Evolutionary conservation across 176 grass and related monocot genomes (phyloP).

Genomic region (Coix lacrymajobi): DNA sequence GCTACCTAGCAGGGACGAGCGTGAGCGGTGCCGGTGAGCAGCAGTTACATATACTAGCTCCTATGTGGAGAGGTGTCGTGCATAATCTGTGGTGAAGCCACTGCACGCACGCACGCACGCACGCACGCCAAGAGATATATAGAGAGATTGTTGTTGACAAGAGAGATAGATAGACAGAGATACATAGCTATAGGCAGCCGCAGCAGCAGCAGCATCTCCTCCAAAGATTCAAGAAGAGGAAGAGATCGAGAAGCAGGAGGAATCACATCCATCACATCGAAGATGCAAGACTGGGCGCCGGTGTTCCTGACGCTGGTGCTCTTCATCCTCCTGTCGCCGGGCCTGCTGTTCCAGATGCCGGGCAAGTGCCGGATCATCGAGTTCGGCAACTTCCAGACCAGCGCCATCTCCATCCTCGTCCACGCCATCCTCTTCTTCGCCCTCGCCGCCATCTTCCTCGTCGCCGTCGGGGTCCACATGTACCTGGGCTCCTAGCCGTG

Average conservation of each 20-base stretch:
- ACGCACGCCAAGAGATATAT: neutral
- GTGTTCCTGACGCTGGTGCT: conserved; percentile 58
- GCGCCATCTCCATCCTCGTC: conserved; percentile 52
- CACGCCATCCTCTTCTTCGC: conserved; percentile 54
- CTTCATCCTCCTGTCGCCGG: conserved; percentile 65
- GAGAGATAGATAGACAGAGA: too few relatives aligned
- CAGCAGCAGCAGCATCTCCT: neutral
- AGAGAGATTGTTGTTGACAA: neutral
- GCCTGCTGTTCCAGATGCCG: conserved; percentile 61
- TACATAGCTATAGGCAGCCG: neutral
- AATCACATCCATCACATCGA: neutral
- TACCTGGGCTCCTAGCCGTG: conserved; percentile 24
- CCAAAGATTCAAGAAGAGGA: neutral
- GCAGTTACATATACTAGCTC: neutral
- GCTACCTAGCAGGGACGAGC: neutral
- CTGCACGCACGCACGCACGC: too few relatives aligned
- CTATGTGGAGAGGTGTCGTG: neutral
- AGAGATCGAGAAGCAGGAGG: neutral
- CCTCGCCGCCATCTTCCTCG: conserved; percentile 41
- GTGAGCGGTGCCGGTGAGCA: neutral
- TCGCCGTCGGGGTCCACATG: conserved; percentile 49
- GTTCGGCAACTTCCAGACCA: conserved; percentile 72
- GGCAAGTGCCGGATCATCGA: conserved; percentile 48
- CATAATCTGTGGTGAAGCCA: neutral
- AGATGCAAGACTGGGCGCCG: conserved; percentile 72